Percentiles rank a stretch among this genome's conserved stretches.
These are phyloP conservation scores for Tulasnella sp. DNA, from an alignment of 768 basidiomycete genomes.

Conservation along the genomic window DNA sequence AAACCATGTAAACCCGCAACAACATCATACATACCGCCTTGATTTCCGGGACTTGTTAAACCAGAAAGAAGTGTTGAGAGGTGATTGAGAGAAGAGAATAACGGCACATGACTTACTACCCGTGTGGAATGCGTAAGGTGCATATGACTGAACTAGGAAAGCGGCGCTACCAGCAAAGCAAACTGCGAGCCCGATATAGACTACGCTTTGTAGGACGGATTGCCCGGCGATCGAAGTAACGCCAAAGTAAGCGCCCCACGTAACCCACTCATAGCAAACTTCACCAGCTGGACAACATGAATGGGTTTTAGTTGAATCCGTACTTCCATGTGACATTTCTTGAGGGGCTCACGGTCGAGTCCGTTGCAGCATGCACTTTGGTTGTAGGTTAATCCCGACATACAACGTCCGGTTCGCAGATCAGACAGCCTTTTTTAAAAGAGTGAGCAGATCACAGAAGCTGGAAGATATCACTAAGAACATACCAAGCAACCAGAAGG, in stretches of 20 bases:
- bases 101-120: slow-evolving; percentile 70
- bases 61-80: slow-evolving; percentile 6
- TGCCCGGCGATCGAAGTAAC: slow-evolving; percentile 54
- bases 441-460: neutral
- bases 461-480: slow-evolving; percentile 12
- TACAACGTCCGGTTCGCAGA: slow-evolving; percentile 62
- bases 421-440: slow-evolving; percentile 54
- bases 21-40: slow-evolving; percentile 53
- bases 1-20: neutral
- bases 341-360: slow-evolving; percentile 44
- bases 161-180: slow-evolving; percentile 64
- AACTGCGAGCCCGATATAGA: slow-evolving; percentile 63
- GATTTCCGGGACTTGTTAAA: slow-evolving; percentile 62
- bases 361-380: slow-evolving; percentile 68
- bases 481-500: slow-evolving; percentile 67
- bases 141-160: slow-evolving; percentile 58
- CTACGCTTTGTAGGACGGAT: slow-evolving; percentile 59
- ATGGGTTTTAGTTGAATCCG: slow-evolving; percentile 19
- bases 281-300: slow-evolving; percentile 51
- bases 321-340: slow-evolving; percentile 25
- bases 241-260: slow-evolving; percentile 59
- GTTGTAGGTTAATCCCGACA: slow-evolving; percentile 67
- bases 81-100: slow-evolving; percentile 35
- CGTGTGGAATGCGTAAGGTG: slow-evolving; percentile 74
- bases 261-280: slow-evolving; percentile 60